Evolutionary conservation across 1,284 basidiomycete species (phyloP).

Genomic region (Pulveroboletus sp.): DNA sequence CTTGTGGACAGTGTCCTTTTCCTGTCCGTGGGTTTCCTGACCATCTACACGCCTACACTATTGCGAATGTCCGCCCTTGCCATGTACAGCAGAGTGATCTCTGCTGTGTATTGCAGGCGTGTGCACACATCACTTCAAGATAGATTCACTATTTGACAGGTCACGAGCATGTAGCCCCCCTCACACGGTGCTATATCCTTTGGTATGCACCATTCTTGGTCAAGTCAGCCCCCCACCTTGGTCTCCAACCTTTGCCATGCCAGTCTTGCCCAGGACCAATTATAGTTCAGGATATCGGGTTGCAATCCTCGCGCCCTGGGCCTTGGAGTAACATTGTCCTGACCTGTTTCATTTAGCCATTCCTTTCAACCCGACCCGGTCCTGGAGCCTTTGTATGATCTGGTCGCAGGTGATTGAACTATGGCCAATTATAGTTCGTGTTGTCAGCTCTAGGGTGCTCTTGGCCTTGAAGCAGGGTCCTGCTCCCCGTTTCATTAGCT

Average conservation of each 20-base stretch:
- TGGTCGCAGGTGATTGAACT: not conserved
- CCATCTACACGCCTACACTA: not conserved
- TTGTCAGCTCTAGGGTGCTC: not conserved
- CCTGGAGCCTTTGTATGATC: not conserved
- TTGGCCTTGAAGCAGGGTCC: not conserved
- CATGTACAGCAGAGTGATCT: slow-evolving; percentile 28
- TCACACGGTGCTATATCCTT: not conserved
- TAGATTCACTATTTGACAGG: slow-evolving; percentile 6
- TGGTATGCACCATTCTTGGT: not conserved
- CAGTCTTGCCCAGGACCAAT: not conserved
- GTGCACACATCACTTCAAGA: slow-evolving; percentile 22
- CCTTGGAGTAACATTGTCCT: not conserved
- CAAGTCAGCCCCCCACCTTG: not conserved
- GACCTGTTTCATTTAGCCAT: not conserved
- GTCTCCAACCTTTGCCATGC: not conserved
- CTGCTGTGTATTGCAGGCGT: slow-evolving; percentile 33
- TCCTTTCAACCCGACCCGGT: not conserved
- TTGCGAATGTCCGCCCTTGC: slow-evolving; percentile 31
- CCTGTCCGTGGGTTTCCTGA: not conserved
- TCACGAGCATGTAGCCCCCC: not conserved
- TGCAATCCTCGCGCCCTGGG: not conserved
- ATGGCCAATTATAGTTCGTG: not conserved
- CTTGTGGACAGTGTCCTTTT: not conserved
- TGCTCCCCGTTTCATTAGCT: not conserved
- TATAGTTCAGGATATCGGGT: not conserved